These are phyloP conservation scores for Penicillium sp. DNA, from an alignment of 2,329 filamentous ascomycete species.

Conservation along the genomic window DNA sequence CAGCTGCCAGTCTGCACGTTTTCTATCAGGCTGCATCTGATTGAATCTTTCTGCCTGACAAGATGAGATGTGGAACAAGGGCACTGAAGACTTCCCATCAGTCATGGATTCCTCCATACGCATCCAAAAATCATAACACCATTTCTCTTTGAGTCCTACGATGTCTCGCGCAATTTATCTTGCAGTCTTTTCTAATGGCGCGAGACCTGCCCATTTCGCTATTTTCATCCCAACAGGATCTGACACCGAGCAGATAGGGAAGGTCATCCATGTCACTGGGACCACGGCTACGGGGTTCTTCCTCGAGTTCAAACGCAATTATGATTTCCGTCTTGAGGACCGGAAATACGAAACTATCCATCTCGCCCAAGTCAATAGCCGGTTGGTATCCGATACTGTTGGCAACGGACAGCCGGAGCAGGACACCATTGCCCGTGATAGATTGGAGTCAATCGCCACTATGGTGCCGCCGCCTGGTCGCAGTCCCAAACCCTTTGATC, in stretches of 20 bases:
- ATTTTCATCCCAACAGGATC: not conserved
- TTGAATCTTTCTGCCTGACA: not conserved
- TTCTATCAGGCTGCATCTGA: no score
- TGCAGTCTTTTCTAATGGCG: not conserved
- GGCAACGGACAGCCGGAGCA: not conserved
- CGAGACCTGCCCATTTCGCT: not conserved
- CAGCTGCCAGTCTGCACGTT: no score
- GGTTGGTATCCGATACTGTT: slow-evolving; percentile 5
- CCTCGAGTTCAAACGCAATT: slow-evolving; percentile 19
- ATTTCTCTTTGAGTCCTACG: not conserved
- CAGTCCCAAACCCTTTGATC: slow-evolving; percentile 15
- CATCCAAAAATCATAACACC: not conserved
- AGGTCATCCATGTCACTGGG: slow-evolving; percentile 17
- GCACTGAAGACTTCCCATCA: not conserved
- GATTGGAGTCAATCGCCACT: slow-evolving; percentile 11
- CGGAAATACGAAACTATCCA: slow-evolving; percentile 12
- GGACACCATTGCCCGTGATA: slow-evolving; percentile 13
- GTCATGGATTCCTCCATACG: not conserved
- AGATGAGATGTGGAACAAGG: not conserved
- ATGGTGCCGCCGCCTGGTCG: slow-evolving; percentile 14
- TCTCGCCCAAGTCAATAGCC: slow-evolving; percentile 11
- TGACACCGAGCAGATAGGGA: slow-evolving; percentile 3
- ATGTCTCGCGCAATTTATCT: slow-evolving; percentile 9
- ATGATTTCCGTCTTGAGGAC: slow-evolving; percentile 13
- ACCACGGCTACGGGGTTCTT: slow-evolving; percentile 15